phyloP scores from a whole-genome alignment of 495 filamentous ascomycete species.

The Neurospora sp. region DNA sequence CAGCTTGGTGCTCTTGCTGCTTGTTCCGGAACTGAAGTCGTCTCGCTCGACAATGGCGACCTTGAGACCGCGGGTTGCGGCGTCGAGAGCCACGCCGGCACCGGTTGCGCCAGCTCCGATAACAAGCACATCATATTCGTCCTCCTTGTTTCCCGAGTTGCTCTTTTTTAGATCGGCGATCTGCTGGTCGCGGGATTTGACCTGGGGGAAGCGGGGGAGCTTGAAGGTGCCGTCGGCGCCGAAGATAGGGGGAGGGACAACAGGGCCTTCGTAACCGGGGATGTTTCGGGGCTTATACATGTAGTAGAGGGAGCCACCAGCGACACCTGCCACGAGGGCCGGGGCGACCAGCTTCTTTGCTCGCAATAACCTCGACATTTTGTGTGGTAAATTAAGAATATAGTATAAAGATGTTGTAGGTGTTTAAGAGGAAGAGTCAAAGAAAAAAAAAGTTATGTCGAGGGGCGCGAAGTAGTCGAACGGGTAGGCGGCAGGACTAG shows the following conservation, averaged over 20 bases:
- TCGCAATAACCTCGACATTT: constrained; percentile 19
- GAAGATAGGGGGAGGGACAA: constrained; percentile 73
- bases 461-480: background rate
- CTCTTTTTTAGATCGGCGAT: constrained; percentile 48
- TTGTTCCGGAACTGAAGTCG: constrained; percentile 89
- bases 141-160: constrained; percentile 20
- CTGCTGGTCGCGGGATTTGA: constrained; percentile 62
- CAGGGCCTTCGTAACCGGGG: constrained; percentile 68
- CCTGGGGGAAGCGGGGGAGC: constrained; percentile 69
- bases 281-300: constrained; percentile 79
- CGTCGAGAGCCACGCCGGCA: constrained; percentile 86
- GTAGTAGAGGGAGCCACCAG: constrained; percentile 57
- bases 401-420: background rate
- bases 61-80: constrained; percentile 82
- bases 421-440: background rate
- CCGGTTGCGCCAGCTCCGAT: constrained; percentile 93
- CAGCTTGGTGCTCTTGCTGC: constrained; percentile 93
- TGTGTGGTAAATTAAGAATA: background rate
- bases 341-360: constrained; percentile 30
- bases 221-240: constrained; percentile 65
- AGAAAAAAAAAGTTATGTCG: background rate
- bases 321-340: constrained; percentile 25
- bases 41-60: constrained; percentile 93
- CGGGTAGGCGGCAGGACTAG: background rate
- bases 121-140: constrained; percentile 75